Evolutionary conservation across 1,284 basidiomycete genomes (phyloP), one percentile per base, ranked within the genome.

Genomic region (Marasmius fiardii): DNA sequence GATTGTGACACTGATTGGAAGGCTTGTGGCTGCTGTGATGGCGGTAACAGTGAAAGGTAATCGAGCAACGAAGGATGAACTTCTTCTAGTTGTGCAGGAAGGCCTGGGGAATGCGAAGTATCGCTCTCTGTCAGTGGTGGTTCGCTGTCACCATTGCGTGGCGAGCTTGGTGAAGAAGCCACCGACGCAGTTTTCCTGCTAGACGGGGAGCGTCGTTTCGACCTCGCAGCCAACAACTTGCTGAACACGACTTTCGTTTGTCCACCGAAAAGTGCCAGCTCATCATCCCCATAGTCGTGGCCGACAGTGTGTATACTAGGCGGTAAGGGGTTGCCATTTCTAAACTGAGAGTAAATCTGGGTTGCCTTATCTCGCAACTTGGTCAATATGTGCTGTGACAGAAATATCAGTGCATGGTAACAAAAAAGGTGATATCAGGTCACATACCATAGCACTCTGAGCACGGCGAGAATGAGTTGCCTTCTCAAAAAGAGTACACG

Each of bases 251-350:
- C 73, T 43, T 74, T 73, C 7, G 82, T 83, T 59, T 82, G 81
- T 4, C 80, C 85, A 45, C 84, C 85, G 52, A 86, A 86, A n/a
- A 86, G 73, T 18, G 85, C 82, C 18, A 87, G 74, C 62, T 85
- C 83, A 59, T 86, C 80, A 47, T 79, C 75, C 39, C 78, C 81
- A 51, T 82, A 80, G 62, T 82, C 81, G 4, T 66, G 67, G 7
- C 71, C 73, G 3, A 71, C 64, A 6, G 70, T 14, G 14, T 41
- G 68, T 41, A 79, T 67, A 7, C 74, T 68, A 21, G 66, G 67
- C 8, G 72, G 66, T 48, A 67, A 54, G 54, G 68, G 61, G 57
- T 69, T 72, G 20, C 74, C 75, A 52, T 71, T 72, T 33, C 72
- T 68, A 57, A 73, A 74, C 53, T 72, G 69, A 2, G 76, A 74